phyloP scores from a whole-genome alignment of 2,329 filamentous ascomycete genomes.

The Tolypocladium ovalisporum region DNA sequence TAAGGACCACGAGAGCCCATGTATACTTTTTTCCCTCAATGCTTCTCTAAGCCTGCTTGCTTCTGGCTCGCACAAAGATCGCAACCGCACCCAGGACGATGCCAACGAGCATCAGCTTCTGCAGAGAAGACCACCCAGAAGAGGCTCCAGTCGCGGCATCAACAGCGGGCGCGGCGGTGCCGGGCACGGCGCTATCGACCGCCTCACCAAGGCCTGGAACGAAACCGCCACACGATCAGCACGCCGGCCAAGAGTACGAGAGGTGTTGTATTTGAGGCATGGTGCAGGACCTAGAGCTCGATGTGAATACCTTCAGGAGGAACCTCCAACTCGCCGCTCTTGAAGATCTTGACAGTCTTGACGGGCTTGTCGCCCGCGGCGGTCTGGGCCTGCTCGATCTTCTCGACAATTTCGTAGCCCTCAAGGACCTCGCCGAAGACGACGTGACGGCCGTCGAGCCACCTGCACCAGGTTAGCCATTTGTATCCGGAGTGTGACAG shows the following conservation, averaged over 20 bases:
- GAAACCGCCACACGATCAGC: conserved; percentile 21
- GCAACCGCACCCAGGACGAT: conserved; percentile 35
- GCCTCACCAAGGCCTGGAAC: conserved; percentile 16
- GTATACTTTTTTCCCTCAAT: conserved; percentile 2
- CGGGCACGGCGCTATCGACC: conserved; percentile 6
- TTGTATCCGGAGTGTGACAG: neutral
- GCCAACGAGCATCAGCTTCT: conserved; percentile 40
- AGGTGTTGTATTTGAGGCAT: conserved; percentile 4
- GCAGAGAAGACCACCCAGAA: conserved; percentile 24
- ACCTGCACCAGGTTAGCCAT: conserved; percentile 30
- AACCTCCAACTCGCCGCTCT: conserved; percentile 75
- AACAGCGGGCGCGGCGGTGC: conserved; percentile 5
- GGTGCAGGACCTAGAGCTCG: conserved; percentile 53
- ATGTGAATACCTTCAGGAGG: conserved; percentile 87
- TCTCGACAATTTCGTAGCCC: conserved; percentile 69
- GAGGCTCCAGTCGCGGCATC: conserved; percentile 2
- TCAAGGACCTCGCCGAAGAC: conserved; percentile 85
- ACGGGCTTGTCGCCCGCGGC: conserved; percentile 55
- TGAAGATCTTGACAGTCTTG: conserved; percentile 62
- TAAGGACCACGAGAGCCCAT: neutral
- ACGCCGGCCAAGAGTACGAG: conserved; percentile 15
- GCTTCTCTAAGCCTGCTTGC: conserved; percentile 22
- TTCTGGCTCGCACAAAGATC: conserved; percentile 31
- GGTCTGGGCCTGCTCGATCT: conserved; percentile 65
- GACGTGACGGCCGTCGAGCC: conserved; percentile 77